Conservation (phyloP, 169 alveolate species). For the Plasmodium falciparum region DNA sequence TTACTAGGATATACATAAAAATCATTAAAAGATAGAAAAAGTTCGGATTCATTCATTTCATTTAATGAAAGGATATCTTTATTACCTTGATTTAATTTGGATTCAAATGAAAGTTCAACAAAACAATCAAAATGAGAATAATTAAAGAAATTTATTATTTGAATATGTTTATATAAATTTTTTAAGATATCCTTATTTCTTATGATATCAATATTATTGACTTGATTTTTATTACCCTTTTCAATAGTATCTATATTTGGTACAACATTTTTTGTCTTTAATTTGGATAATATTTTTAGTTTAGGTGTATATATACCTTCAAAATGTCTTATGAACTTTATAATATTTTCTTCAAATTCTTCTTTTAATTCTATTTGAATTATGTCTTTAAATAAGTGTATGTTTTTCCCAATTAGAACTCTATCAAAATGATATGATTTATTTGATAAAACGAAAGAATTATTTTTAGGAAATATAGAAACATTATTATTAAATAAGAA, state of each 20-base stretch:
- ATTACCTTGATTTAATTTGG: not conserved
- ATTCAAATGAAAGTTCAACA: conserved; percentile 61
- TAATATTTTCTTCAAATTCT: conserved; percentile 30
- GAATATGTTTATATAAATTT: conserved; percentile 49
- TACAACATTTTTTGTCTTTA: not conserved
- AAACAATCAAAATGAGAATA: conserved; percentile 47
- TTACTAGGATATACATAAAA: conserved; percentile 61
- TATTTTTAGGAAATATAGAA: conserved; percentile 23
- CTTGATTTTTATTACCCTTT: not conserved
- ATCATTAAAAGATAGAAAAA: conserved; percentile 33
- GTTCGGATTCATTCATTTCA: not conserved
- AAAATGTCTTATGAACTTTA: conserved; percentile 20
- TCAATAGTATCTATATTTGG: not conserved
- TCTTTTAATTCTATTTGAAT: conserved; percentile 28
- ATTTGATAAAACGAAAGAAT: conserved; percentile 31
- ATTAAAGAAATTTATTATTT: conserved; percentile 52
- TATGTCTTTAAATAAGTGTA: conserved; percentile 25
- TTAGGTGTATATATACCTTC: conserved; percentile 37
- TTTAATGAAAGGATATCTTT: not conserved
- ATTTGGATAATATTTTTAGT: not conserved
- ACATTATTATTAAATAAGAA: conserved; percentile 63
- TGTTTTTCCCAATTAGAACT: conserved; percentile 46
- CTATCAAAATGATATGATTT: conserved; percentile 43
- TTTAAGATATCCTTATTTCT: conserved; percentile 27
- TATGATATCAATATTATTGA: conserved; percentile 1